phyloP scores from a whole-genome alignment of 345 rosid species.

The Eucalyptus marginata region DNA sequence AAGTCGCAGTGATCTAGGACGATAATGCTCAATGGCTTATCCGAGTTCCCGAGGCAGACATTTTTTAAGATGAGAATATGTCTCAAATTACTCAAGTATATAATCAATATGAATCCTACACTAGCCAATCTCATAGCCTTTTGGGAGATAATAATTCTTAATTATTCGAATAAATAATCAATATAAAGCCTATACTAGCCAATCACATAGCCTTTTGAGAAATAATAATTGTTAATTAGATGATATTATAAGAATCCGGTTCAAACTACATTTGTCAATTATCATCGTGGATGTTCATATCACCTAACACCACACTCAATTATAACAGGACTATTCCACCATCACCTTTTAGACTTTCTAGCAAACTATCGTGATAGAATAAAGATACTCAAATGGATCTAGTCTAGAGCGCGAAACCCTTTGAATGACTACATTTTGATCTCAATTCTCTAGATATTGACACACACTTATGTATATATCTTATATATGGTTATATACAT shows the following conservation, averaged over 20 bases:
- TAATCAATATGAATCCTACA: not conserved
- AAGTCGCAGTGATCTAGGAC: not conserved
- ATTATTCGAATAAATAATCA: not conserved
- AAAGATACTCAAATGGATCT: not conserved
- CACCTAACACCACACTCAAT: not conserved
- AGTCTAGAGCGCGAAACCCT: not conserved
- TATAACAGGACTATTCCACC: not conserved
- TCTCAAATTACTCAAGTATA: not conserved
- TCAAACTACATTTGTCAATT: not conserved
- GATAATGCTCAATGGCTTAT: not conserved
- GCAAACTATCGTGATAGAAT: not conserved
- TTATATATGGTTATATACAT: not conserved
- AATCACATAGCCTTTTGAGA: not conserved
- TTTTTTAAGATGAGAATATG: not conserved
- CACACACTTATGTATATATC: not conserved
- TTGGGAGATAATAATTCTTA: not conserved
- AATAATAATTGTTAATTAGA: not conserved
- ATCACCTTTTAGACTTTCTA: not conserved
- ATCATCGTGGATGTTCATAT: not conserved
- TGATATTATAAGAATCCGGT: not conserved
- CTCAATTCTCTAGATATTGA: not conserved
- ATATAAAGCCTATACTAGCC: not conserved
- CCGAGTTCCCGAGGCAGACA: not conserved
- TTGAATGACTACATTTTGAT: not conserved
- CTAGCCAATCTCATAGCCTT: not conserved